phyloP scores from a whole-genome alignment of 495 filamentous ascomycete genomes.

The Penicillium paxilli region DNA sequence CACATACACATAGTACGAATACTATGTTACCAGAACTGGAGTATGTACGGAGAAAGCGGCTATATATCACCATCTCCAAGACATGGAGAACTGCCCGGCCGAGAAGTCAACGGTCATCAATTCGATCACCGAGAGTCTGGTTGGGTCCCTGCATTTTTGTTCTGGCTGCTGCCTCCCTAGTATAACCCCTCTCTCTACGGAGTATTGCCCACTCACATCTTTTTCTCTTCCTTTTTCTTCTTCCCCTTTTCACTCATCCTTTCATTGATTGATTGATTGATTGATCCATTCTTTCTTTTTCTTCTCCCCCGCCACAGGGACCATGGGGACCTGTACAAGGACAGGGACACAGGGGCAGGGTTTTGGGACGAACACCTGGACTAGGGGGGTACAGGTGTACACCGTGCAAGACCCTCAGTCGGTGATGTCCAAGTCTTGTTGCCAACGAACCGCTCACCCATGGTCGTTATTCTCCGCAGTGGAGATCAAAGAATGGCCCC shows the following conservation, averaged over 20 bases:
- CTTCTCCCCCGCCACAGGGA: neutral
- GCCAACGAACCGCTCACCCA: constrained; percentile 4
- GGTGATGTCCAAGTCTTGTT: constrained; percentile 4
- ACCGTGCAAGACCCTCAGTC: neutral
- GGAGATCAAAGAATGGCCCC: constrained; percentile 9
- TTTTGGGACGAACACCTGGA: neutral
- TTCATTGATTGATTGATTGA: too few species aligned
- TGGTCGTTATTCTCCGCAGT: constrained; percentile 28
- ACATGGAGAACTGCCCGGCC: neutral
- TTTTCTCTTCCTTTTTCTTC: neutral
- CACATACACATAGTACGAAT: too few species aligned
- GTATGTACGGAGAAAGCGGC: too few species aligned
- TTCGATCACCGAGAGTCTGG: constrained; percentile 5
- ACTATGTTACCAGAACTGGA: too few species aligned
- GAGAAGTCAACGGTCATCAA: constrained; percentile 2
- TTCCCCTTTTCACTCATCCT: neutral
- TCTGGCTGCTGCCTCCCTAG: neutral
- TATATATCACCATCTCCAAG: too few species aligned
- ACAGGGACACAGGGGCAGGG: too few species aligned
- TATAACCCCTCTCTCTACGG: too few species aligned
- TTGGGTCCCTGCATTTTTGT: constrained; percentile 9
- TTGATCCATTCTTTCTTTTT: neutral
- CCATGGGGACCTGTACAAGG: too few species aligned
- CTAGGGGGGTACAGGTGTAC: neutral
- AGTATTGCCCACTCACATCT: too few species aligned